Conservation (phyloP, 106 monocot genomes). For the Dendrobium huoshanense region DNA sequence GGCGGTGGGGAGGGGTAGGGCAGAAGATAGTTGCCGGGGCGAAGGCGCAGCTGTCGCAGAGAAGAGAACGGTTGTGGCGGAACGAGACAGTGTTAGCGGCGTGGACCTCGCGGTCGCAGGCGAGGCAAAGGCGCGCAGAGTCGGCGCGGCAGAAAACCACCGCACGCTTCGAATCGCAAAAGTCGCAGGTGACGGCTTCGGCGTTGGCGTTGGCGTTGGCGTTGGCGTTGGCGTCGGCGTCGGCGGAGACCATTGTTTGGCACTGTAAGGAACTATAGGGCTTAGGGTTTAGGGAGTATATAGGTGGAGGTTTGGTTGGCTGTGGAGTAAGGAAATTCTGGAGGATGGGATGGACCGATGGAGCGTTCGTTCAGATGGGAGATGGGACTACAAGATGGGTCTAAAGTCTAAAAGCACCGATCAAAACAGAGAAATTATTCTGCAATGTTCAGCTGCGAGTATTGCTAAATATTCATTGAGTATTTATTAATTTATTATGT, state of each 20-base stretch:
- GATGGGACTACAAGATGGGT: too few relatives aligned
- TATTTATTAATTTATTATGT: too few relatives aligned
- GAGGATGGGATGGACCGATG: too few relatives aligned
- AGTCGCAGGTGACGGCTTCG: slow-evolving; percentile 12
- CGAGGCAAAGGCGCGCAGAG: slow-evolving; percentile 22
- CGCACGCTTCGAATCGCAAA: slow-evolving; percentile 12
- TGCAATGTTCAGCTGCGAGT: too few relatives aligned
- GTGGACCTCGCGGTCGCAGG: slow-evolving; percentile 56
- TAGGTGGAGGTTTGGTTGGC: too few relatives aligned
- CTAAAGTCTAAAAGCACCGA: too few relatives aligned
- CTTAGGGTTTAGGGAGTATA: too few relatives aligned
- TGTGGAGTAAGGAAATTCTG: too few relatives aligned
- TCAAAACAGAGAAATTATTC: too few relatives aligned
- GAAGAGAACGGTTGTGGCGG: slow-evolving; percentile 35
- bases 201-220: neutral
- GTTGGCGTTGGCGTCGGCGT: neutral
- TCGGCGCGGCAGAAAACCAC: slow-evolving; percentile 25
- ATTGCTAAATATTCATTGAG: too few relatives aligned
- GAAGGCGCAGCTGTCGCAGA: slow-evolving; percentile 40
- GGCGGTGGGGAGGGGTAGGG: slow-evolving; percentile 11
- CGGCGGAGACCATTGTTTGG: slow-evolving; percentile 1
- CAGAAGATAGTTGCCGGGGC: slow-evolving; percentile 33
- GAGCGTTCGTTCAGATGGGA: too few relatives aligned
- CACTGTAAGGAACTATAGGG: too few relatives aligned
- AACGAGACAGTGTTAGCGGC: slow-evolving; percentile 47